Conservation (phyloP, 768 basidiomycete species). For the Lactarius akahatsu region DNA sequence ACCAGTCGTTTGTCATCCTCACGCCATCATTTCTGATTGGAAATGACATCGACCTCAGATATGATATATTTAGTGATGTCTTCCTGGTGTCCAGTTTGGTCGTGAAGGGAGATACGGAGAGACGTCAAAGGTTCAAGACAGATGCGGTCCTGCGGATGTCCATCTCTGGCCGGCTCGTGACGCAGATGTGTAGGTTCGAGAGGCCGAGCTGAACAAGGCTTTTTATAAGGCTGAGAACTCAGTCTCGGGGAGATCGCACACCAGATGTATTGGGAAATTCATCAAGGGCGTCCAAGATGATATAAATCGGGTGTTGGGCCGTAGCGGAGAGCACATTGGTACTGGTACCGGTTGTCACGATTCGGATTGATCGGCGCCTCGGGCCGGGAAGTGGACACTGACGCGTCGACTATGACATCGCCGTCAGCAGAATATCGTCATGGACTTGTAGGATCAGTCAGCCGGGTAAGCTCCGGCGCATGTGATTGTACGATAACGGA, state of each 20-base stretch:
- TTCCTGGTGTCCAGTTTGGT: background rate
- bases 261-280: background rate
- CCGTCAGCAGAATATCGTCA: no score
- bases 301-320: background rate
- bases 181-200: no score
- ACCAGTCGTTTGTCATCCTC: background rate
- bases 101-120: background rate
- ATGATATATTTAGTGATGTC: background rate
- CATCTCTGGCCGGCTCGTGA: background rate
- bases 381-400: no score
- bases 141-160: no score
- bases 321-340: background rate
- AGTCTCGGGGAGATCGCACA: background rate
- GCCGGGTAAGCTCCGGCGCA: no score
- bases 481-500: no score
- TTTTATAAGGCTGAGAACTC: background rate
- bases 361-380: no score
- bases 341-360: no score
- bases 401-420: no score
- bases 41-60: background rate
- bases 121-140: no score
- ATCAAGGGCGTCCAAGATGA: background rate
- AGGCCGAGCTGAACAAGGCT: no score
- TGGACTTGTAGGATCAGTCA: no score
- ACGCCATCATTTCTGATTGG: background rate